Base-by-base conservation (phyloP, 495 filamentous ascomycete species). In the Penicillium fimorum region DNA sequence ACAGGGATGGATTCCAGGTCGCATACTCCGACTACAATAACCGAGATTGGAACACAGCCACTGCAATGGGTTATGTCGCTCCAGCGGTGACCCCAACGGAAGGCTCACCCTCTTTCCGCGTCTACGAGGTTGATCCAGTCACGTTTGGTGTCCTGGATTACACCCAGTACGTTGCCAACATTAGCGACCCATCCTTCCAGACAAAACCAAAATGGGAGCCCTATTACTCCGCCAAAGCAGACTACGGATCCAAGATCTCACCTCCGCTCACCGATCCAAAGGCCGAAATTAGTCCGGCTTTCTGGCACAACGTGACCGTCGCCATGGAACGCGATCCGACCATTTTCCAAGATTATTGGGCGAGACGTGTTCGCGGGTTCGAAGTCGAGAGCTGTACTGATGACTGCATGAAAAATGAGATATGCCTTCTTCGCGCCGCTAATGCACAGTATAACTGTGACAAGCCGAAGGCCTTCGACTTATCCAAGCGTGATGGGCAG, bases 241-340 rank as follows among this genome's bases (percentile, higher is more conserved):
- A 70, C 12, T 85, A 85, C 56, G 79, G 80, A 24, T 56, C 72
- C 8, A 65, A 75, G 1, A 51, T 82, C 38, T 58, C 44, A n/a
- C 71, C 77, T 13, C 71, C 78, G 0, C 49, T 75, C 4, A 68
- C 64, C 0, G 66, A 69, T 30, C 27, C 64, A 0, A 37, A 44
- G 2, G 70, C 64, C 17, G 82, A 84, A 50, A 69, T 84, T 5
- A 77, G 76, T 0, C 75, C 81, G 0, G 78, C 77, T 8, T 84
- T 84, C 69, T 84, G 82, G 82, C 81, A 84, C 60, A 78, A 82
- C 61, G 75, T 84, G 22, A 83, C 82, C 5, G 74, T 61, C 1
- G 59, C 67, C 6, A 73, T 79, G 50, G 69, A 76, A 30, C 43
- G 58, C 5, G 63, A 76, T 38, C 51, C 69, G 4, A n/a, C 62